Conservation (phyloP, 2,329 filamentous ascomycete genomes). For the Tolypocladium album region DNA sequence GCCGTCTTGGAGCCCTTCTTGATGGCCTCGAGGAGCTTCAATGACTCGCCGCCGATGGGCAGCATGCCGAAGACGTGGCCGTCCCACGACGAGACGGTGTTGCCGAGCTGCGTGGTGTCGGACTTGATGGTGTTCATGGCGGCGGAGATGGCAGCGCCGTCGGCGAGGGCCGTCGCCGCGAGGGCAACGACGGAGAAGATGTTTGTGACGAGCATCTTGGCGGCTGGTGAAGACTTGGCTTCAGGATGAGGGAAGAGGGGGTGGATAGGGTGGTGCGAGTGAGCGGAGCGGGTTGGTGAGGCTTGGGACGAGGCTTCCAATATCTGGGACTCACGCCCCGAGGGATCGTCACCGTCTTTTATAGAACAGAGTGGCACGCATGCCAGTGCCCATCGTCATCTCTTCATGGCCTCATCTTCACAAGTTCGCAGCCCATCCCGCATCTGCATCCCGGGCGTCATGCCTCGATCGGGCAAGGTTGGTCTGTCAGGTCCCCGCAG, state of each 20-base stretch:
- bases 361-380: neutral
- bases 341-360: neutral
- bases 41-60: constrained; percentile 28
- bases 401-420: neutral
- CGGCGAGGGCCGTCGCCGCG: constrained; percentile 16
- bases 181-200: constrained; percentile 12
- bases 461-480: neutral
- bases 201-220: constrained; percentile 12
- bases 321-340: neutral
- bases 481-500: neutral
- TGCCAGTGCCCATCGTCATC: neutral
- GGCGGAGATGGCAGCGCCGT: constrained; percentile 19
- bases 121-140: constrained; percentile 23
- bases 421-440: neutral
- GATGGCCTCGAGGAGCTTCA: constrained; percentile 26
- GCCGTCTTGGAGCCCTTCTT: constrained; percentile 26
- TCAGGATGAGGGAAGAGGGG: neutral
- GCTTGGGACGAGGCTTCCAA: neutral
- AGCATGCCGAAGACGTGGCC: constrained; percentile 26
- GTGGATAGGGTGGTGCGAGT: neutral
- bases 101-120: constrained; percentile 21
- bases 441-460: neutral
- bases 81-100: constrained; percentile 23
- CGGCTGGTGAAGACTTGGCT: neutral
- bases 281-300: neutral